Evolutionary conservation across 805 yeast genomes (phyloP).

Genomic region (Priceomyces melissophilus): DNA sequence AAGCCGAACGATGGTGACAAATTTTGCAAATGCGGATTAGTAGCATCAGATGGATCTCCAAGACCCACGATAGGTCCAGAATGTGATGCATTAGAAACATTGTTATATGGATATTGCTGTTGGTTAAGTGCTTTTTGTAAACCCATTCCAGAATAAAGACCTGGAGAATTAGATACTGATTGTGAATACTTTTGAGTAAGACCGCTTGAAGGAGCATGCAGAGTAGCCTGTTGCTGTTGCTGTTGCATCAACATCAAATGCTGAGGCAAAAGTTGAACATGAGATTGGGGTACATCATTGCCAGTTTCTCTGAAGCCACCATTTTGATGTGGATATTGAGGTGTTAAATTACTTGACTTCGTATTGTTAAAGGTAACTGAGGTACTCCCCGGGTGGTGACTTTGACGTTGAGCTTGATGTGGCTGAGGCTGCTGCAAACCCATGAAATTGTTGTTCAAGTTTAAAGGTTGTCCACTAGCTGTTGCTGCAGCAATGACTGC

Average conservation of each 20-base stretch:
- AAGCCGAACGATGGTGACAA: conserved; percentile 12
- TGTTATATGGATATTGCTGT: conserved; percentile 8
- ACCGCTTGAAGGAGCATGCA: conserved; percentile 3
- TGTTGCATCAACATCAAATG: conserved; percentile 20
- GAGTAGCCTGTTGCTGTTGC: conserved; percentile 14
- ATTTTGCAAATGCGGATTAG: conserved; percentile 7
- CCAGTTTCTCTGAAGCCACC: conserved; percentile 10
- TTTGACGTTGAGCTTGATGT: conserved; percentile 15
- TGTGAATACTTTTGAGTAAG: conserved; percentile 13
- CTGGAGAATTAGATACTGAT: conserved; percentile 21
- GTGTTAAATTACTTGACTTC: conserved; percentile 7
- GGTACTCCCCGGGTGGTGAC: conserved; percentile 5
- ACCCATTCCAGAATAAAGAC: conserved; percentile 16
- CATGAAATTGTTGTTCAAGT: conserved; percentile 27
- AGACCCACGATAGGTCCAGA: conserved; percentile 13
- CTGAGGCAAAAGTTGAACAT: conserved; percentile 15
- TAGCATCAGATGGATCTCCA: conserved; percentile 8
- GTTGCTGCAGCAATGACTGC: conserved; percentile 48
- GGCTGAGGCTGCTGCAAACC: conserved; percentile 36
- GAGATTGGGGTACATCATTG: conserved; percentile 16
- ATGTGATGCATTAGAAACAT: conserved; percentile 12
- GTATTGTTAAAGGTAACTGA: conserved; percentile 3
- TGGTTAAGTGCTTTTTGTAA: conserved; percentile 10
- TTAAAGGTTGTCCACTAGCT: conserved; percentile 45
- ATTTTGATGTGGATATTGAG: conserved; percentile 6